Evolutionary conservation across 495 filamentous ascomycete species (phyloP).

Genomic region (Talaromyces nanjingensis): DNA sequence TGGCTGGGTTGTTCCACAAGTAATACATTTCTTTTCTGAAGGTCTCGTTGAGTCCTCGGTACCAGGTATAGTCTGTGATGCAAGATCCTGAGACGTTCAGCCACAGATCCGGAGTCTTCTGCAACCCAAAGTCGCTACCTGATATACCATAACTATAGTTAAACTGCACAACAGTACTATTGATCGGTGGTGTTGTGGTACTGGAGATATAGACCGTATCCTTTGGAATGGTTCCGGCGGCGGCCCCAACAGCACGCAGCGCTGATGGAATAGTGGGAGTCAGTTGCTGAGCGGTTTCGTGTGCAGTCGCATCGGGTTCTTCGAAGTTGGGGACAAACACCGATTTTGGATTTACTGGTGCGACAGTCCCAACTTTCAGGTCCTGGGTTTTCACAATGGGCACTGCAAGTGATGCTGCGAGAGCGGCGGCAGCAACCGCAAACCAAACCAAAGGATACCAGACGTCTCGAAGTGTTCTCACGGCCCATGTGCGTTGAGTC

Average conservation of each 20-base stretch:
- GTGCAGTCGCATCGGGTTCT: neutral
- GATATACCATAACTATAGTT: constrained; percentile 25
- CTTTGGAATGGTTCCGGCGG: constrained; percentile 67
- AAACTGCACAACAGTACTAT: constrained; percentile 15
- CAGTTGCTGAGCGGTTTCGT: constrained; percentile 11
- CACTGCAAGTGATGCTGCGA: constrained; percentile 12
- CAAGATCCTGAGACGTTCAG: constrained; percentile 27
- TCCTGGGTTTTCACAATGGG: constrained; percentile 18
- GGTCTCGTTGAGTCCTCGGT: too few species aligned
- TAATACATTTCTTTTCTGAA: constrained; percentile 2
- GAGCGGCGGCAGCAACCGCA: constrained; percentile 6
- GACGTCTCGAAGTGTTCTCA: neutral
- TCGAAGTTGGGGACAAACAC: constrained; percentile 17
- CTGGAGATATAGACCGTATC: constrained; percentile 57
- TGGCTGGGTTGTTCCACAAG: neutral
- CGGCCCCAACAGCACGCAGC: constrained; percentile 53
- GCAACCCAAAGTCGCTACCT: constrained; percentile 28
- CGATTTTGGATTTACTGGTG: constrained; percentile 18
- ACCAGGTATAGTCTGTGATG: constrained; percentile 23
- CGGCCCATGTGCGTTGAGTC: constrained; percentile 3
- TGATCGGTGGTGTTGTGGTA: constrained; percentile 11
- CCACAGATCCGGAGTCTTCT: constrained; percentile 19
- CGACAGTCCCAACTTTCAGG: constrained; percentile 18
- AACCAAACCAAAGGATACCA: constrained; percentile 13
- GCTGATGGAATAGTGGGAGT: constrained; percentile 17